Conservation (phyloP, 805 yeast genomes). For the Cyberlindnera nakhonratchasimensis region DNA sequence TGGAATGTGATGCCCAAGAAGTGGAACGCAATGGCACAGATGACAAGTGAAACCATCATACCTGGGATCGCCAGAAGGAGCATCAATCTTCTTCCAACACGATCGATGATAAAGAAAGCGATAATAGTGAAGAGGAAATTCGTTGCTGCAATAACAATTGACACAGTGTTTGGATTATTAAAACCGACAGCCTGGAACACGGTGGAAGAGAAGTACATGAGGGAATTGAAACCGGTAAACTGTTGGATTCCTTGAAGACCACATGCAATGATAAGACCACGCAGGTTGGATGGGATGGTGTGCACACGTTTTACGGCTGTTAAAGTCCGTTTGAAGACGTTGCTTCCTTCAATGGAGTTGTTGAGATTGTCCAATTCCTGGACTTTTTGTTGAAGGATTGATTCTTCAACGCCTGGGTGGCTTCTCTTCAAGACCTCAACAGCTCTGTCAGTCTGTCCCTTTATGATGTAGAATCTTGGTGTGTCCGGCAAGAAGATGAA, state of each 20-base stretch:
- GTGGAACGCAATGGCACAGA: conserved; percentile 92
- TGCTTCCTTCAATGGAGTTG: conserved; percentile 43
- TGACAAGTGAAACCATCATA: conserved; percentile 70
- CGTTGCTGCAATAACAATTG: conserved; percentile 90
- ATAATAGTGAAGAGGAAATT: conserved; percentile 84
- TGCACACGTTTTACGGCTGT: conserved; percentile 64
- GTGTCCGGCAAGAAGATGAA: conserved; percentile 92
- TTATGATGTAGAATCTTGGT: conserved; percentile 83
- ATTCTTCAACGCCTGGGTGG: conserved; percentile 60
- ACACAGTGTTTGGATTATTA: conserved; percentile 86
- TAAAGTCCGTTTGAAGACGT: conserved; percentile 48
- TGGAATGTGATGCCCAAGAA: conserved; percentile 62
- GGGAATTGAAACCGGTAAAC: conserved; percentile 93
- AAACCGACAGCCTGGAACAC: conserved; percentile 91
- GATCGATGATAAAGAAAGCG: conserved; percentile 85
- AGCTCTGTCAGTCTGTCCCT: conserved; percentile 64
- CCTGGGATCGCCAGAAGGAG: conserved; percentile 76
- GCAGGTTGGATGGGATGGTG: conserved; percentile 68
- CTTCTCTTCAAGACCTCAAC: conserved; percentile 58
- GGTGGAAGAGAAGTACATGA: conserved; percentile 93
- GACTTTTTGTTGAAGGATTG: conserved; percentile 62
- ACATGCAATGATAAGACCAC: conserved; percentile 88
- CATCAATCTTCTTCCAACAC: conserved; percentile 82
- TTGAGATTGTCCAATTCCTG: conserved; percentile 56
- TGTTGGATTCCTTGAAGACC: conserved; percentile 96